Evolutionary conservation across 768 basidiomycete species (phyloP), one percentile per base, ranked within the genome.

Genomic region (Suillus lakei): DNA sequence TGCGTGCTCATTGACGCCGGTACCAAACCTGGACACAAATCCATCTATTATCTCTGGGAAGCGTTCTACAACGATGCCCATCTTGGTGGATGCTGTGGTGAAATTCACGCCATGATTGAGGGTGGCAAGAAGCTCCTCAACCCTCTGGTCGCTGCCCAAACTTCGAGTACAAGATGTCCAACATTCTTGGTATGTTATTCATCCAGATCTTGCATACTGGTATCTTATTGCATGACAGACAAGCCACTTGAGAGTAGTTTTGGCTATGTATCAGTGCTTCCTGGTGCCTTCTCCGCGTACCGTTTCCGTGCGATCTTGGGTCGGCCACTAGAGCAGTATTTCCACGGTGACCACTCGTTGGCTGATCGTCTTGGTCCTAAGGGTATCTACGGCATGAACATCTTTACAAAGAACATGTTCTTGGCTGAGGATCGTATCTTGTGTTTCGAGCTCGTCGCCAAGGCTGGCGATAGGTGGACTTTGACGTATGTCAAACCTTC

Each of bases 131-230:
- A 98, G 77, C 86, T 98, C 30, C 76, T 98, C 66, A 98, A 98
- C 73, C 96, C 95, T 23, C 81, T 96, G 58, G 86, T 98, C 36
- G 96, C 96, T 9, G 95, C 96, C 18, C 96, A 98, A 77, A 98
- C 79, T 96, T 96, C 71, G 95, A 96, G 80, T 98, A 98, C 81
- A 98, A 95, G 81, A 97, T 98, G 93, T 96, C 94, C 53, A 98
- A 98, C 78, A 98, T 99, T 73, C 83, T 98, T 34, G 92, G 90
- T 88, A 69, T 62, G 82, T 63, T 38, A 26, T 38, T 13, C 56
- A 26, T 55, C 12, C 26, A 60, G n/a, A 46, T 51, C 61, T 53
- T 66, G 1, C 64, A 53, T 13, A 43, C 41, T 56, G 2, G 26
- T 36, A 56, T 66, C 71, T 46, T 75, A 69, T 4, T 16, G 26